Percentiles rank a stretch among this genome's conserved stretches.
Conservation (phyloP, 2,329 filamentous ascomycete species). For the Gliomastix tumulicola region DNA sequence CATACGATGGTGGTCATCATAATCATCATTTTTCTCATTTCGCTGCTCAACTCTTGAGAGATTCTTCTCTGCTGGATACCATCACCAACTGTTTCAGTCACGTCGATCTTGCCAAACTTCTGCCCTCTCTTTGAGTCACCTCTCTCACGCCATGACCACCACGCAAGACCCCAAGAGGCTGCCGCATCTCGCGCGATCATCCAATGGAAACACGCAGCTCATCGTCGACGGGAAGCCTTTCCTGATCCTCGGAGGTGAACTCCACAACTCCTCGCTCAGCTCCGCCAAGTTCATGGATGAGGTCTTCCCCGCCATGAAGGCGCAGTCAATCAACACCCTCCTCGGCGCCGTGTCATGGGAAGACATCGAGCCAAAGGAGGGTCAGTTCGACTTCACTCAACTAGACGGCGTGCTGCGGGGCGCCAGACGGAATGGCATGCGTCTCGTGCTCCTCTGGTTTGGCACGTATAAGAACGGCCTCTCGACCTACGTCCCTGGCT, state of each 20-base stretch:
- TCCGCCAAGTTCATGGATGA: slow-evolving; percentile 22
- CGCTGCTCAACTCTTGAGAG: too few relatives aligned
- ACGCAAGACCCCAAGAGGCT: too few relatives aligned
- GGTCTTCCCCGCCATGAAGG: slow-evolving; percentile 21
- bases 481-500: slow-evolving; percentile 24
- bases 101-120: too few relatives aligned
- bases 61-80: too few relatives aligned
- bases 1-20: too few relatives aligned
- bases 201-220: slow-evolving; percentile 15
- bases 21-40: too few relatives aligned
- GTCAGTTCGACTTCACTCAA: slow-evolving; percentile 23
- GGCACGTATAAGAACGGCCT: slow-evolving; percentile 29
- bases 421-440: slow-evolving; percentile 21
- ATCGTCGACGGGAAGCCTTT: slow-evolving; percentile 28
- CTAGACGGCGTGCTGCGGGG: slow-evolving; percentile 22
- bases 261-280: slow-evolving; percentile 27
- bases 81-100: too few relatives aligned
- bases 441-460: slow-evolving; percentile 29
- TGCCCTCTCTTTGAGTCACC: too few relatives aligned
- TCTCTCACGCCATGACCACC: too few relatives aligned
- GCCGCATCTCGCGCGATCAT: not conserved
- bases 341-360: slow-evolving; percentile 28
- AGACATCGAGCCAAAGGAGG: slow-evolving; percentile 25
- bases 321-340: slow-evolving; percentile 24
- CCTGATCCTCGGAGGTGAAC: slow-evolving; percentile 23